A percentile compares a stretch with the other conserved stretches of the same genome.
These are phyloP conservation scores for Alternaria panax DNA, from an alignment of 2,329 filamentous ascomycete species.

Conservation along the genomic window DNA sequence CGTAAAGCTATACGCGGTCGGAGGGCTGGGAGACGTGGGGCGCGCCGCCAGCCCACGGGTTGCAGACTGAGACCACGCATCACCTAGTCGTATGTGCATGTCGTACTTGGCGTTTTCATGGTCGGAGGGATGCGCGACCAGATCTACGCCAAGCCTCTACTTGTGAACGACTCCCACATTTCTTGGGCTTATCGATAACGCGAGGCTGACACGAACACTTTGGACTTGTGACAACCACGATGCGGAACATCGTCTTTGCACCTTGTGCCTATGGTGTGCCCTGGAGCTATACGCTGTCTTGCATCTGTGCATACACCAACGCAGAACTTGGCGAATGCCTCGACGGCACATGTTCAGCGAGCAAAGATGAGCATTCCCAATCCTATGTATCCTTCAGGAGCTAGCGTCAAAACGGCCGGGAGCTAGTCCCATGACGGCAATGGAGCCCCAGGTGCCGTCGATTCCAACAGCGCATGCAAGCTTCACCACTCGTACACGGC, in stretches of 20 bases:
- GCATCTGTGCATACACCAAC: background rate
- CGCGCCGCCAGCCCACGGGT: slow-evolving; percentile 34
- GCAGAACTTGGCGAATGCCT: background rate
- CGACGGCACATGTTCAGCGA: background rate
- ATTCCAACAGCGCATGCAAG: slow-evolving; percentile 29
- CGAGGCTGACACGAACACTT: background rate
- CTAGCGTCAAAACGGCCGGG: slow-evolving; percentile 21
- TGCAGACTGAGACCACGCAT: slow-evolving; percentile 41
- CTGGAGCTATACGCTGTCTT: background rate
- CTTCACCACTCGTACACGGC: slow-evolving; percentile 25
- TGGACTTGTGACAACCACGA: background rate
- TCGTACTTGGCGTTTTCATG: slow-evolving; percentile 8
- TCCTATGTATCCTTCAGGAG: background rate
- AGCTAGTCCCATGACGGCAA: slow-evolving; percentile 33
- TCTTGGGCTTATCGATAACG: slow-evolving; percentile 12
- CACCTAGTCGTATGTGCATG: slow-evolving; percentile 29
- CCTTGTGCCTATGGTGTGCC: background rate
- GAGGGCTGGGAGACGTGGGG: slow-evolving; percentile 20
- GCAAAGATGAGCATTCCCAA: background rate
- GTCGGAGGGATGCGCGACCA: slow-evolving; percentile 3
- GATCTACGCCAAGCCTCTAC: slow-evolving; percentile 13
- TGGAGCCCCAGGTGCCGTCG: slow-evolving; percentile 16
- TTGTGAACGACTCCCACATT: slow-evolving; percentile 17
- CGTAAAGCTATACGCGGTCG: slow-evolving; percentile 15
- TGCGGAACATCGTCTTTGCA: background rate